Evolutionary conservation across 495 filamentous ascomycete genomes (phyloP).

Genomic region (Penicillium flavigenum): DNA sequence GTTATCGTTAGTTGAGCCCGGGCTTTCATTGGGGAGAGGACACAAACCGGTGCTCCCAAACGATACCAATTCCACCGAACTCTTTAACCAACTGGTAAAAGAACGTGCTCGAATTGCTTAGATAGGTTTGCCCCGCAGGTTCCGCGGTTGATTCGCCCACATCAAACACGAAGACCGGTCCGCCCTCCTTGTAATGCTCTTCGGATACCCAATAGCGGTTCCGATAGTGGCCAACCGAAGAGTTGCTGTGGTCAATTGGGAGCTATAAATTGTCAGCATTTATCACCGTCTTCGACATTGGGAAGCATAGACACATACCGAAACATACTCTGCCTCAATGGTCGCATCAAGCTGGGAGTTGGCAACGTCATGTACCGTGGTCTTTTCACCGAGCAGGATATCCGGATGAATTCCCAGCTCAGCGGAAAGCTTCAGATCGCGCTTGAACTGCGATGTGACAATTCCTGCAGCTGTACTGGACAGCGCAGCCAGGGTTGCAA

Average conservation of each 20-base stretch:
- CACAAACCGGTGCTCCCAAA: slow-evolving; percentile 58
- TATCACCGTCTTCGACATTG: background rate
- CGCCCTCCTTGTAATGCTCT: slow-evolving; percentile 47
- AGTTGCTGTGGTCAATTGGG: slow-evolving; percentile 47
- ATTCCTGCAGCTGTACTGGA: slow-evolving; percentile 14
- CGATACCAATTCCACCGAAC: slow-evolving; percentile 53
- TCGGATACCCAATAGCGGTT: slow-evolving; percentile 59
- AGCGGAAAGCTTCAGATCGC: slow-evolving; percentile 30
- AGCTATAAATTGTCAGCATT: slow-evolving; percentile 31
- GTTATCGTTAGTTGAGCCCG: slow-evolving; percentile 3
- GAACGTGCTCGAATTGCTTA: slow-evolving; percentile 43
- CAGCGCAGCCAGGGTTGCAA: slow-evolving; percentile 15
- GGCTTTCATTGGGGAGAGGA: background rate
- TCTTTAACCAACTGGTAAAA: slow-evolving; percentile 45
- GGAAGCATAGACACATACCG: slow-evolving; percentile 21
- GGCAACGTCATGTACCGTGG: slow-evolving; percentile 11
- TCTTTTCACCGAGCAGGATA: slow-evolving; percentile 14
- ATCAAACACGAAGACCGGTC: slow-evolving; percentile 56
- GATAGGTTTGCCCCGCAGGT: slow-evolving; percentile 19
- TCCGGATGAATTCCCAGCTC: slow-evolving; percentile 27
- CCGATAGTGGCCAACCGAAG: slow-evolving; percentile 45
- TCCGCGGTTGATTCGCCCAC: slow-evolving; percentile 47
- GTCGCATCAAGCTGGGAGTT: background rate
- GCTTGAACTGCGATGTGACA: slow-evolving; percentile 7
- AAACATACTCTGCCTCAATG: slow-evolving; percentile 23